Evolutionary conservation across 768 basidiomycete genomes (phyloP), one percentile per base, ranked within the genome.

Genomic region (Collybia nuda): DNA sequence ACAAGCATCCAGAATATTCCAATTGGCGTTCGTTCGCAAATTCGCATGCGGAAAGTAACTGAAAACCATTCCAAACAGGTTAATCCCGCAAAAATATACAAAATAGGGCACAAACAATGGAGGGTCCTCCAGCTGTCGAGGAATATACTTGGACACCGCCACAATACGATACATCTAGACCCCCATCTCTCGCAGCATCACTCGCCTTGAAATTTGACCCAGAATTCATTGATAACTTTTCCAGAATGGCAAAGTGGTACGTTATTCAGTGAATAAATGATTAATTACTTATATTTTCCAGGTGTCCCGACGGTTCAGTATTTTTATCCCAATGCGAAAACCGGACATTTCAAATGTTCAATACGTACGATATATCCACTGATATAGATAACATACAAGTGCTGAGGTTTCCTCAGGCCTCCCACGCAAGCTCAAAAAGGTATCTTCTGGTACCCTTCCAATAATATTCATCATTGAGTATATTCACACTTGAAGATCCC

Each of bases 281-380:
- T 8, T 23, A 17, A 36, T 12, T 23, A 37, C 29, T 38, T 52
- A 32, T 32, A 22, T 36, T 6, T 21, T 18, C 48, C 29, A 94
- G 91, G 85, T 88, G 80, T 56, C 77, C 82, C 11, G 91, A 94
- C 58, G 91, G 90, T 0, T 81, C 85, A 2, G 75, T 73, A 12
- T 67, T 85, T 0, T 74, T 96, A 9, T 72, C 80, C 0, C 82
- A 86, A 32, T 85, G 83, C 56, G 92, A 96, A 64, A 82, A 90
- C 56, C 69, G 85, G 19, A 72, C 76, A 0, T 76, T 91, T 38
- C 81, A 85, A 37, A 57, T 82, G 19, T 79, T 81, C 39, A 52
- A 73, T 24, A 53, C 73, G 86, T 86, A 47, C 59, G 79, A 19
- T 39, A 17, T 44, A 15, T 43, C 29, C 19, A 7, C n/a, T 37